Conservation (phyloP, 2,329 filamentous ascomycete genomes). For the Phyllosticta ampelicida region DNA sequence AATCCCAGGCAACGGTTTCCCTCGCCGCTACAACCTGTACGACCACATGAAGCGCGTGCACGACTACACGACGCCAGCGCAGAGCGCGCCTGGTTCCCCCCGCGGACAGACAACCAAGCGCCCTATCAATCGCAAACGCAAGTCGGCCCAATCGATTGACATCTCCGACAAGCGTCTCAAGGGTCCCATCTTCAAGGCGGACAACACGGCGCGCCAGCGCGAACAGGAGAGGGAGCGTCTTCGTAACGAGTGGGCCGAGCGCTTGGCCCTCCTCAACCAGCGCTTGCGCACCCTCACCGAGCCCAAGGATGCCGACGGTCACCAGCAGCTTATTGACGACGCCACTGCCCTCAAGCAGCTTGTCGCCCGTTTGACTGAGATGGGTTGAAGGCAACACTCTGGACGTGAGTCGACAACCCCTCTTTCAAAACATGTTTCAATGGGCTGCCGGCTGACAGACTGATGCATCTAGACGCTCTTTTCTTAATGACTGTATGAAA, state of each 20-base stretch:
- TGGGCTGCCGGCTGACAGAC: not conserved
- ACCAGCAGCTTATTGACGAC: slow-evolving; percentile 26
- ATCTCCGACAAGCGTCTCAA: slow-evolving; percentile 24
- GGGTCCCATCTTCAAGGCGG: slow-evolving; percentile 17
- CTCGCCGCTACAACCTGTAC: slow-evolving; percentile 86
- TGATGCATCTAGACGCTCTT: not conserved
- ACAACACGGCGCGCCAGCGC: slow-evolving; percentile 22
- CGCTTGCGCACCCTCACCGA: slow-evolving; percentile 21
- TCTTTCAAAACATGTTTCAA: not conserved
- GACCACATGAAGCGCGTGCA: slow-evolving; percentile 98
- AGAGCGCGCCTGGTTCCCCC: slow-evolving; percentile 22
- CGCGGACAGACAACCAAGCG: slow-evolving; percentile 17
- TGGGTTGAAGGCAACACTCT: slow-evolving; percentile 22
- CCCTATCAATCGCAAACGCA: slow-evolving; percentile 26
- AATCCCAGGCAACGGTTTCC: slow-evolving; percentile 75
- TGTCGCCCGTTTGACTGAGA: slow-evolving; percentile 22
- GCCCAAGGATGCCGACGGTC: slow-evolving; percentile 24
- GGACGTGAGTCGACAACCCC: not conserved
- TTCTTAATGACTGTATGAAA: not conserved
- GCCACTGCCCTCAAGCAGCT: slow-evolving; percentile 25
- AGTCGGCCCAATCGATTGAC: slow-evolving; percentile 21
- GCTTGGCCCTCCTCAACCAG: slow-evolving; percentile 26
- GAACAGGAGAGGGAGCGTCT: slow-evolving; percentile 21
- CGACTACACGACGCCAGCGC: slow-evolving; percentile 38
- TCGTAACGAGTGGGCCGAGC: slow-evolving; percentile 22